phyloP scores from a whole-genome alignment of 78 protist genomes.

The Ministeria vibrans region DNA sequence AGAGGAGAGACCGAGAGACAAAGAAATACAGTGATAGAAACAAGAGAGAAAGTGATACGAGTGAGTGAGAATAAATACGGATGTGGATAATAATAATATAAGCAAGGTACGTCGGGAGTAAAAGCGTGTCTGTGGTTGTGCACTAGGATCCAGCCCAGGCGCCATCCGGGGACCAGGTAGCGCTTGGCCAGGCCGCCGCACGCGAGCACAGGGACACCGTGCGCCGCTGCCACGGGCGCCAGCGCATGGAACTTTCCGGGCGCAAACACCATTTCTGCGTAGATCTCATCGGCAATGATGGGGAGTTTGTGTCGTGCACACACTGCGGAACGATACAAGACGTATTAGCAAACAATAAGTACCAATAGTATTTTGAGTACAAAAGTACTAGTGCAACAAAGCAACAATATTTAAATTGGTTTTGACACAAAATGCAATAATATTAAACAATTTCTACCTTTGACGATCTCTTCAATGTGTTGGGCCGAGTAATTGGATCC shows the following conservation, averaged over 20 bases:
- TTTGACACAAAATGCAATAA: slow-evolving; percentile 1
- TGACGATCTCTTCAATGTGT: too few species aligned
- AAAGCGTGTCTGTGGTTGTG: slow-evolving; percentile 58
- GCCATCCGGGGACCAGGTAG: slow-evolving; percentile 89
- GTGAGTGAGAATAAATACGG: too few species aligned
- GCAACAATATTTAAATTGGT: neutral
- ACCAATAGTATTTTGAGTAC: neutral
- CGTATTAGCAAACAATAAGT: neutral
- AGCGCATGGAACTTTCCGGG: neutral
- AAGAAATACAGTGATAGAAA: neutral
- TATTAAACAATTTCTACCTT: too few species aligned
- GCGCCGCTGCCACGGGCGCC: neutral
- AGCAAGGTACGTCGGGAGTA: too few species aligned
- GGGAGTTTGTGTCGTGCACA: slow-evolving; percentile 71
- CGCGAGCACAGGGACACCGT: slow-evolving; percentile 61
- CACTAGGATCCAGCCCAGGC: slow-evolving; percentile 83
- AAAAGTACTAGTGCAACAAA: neutral
- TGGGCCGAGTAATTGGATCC: slow-evolving; percentile 64
- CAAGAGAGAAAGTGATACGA: slow-evolving; percentile 9
- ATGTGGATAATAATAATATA: too few species aligned
- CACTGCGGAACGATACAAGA: slow-evolving; percentile 23
- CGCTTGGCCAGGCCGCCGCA: slow-evolving; percentile 90
- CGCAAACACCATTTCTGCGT: slow-evolving; percentile 70
- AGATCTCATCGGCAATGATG: slow-evolving; percentile 88
- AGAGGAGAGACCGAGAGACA: too few species aligned